A percentile compares a stretch with the other conserved stretches of the same genome.
Conservation (phyloP, 192 early-diverging fungal species). For the Umbelopsis sp. region DNA sequence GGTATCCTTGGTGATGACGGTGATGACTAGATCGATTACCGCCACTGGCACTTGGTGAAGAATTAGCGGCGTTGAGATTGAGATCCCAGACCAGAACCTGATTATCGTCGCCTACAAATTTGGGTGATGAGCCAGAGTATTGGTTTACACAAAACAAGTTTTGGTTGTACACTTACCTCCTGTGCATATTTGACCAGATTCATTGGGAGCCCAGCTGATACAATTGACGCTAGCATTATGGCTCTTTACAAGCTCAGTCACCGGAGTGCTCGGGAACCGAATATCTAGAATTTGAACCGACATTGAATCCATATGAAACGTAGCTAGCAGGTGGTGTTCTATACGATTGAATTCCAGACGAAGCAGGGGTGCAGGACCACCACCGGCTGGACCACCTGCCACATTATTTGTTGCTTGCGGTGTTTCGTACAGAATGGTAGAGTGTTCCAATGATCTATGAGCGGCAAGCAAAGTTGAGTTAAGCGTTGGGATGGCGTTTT, state of each 20-base stretch:
- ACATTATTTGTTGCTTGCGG: slow-evolving; percentile 42
- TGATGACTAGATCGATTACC: slow-evolving; percentile 48
- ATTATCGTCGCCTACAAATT: slow-evolving; percentile 74
- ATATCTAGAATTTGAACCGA: slow-evolving; percentile 90
- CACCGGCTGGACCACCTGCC: slow-evolving; percentile 16
- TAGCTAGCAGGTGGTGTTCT: slow-evolving; percentile 90
- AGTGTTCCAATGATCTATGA: slow-evolving; percentile 87
- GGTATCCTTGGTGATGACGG: slow-evolving; percentile 35
- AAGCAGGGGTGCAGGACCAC: slow-evolving; percentile 66
- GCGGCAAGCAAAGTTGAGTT: slow-evolving; percentile 1
- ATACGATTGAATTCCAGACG: slow-evolving; percentile 88
- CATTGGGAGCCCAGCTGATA: slow-evolving; percentile 87
- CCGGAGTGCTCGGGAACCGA: slow-evolving; percentile 84
- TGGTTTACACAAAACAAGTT: slow-evolving; percentile 1
- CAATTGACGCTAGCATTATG: slow-evolving; percentile 83
- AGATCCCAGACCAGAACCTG: slow-evolving; percentile 96
- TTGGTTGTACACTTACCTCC: slow-evolving; percentile 60
- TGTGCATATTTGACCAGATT: slow-evolving; percentile 79
- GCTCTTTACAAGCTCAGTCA: slow-evolving; percentile 73
- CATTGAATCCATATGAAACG: slow-evolving; percentile 84
- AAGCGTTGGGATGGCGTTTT: neutral
- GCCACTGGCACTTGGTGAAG: neutral
- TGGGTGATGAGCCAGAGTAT: slow-evolving; percentile 7
- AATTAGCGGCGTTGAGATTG: slow-evolving; percentile 22
- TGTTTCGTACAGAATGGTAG: slow-evolving; percentile 97